Conservation (phyloP, 495 filamentous ascomycete species). For the Neurospora cerealis region DNA sequence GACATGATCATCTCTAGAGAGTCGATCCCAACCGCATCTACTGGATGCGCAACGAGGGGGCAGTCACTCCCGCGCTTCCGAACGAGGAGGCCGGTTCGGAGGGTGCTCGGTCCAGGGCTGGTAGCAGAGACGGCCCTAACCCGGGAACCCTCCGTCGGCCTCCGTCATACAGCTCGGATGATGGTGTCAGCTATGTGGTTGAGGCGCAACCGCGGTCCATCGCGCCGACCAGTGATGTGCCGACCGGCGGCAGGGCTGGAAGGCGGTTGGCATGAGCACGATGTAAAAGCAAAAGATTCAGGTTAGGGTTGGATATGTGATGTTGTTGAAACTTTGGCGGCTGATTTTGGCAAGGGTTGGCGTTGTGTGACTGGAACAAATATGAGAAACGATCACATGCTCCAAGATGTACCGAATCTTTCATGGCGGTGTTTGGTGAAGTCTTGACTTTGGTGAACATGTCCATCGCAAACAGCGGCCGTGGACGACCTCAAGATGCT, state of each 20-base stretch:
- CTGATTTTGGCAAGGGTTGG: not conserved
- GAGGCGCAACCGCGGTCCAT: constrained; percentile 48
- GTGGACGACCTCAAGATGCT: not conserved
- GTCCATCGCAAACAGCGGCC: not conserved
- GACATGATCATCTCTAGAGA: constrained; percentile 33
- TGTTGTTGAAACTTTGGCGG: not conserved
- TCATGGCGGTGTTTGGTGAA: not conserved
- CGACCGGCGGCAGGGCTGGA: constrained; percentile 24
- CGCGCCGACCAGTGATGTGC: constrained; percentile 30
- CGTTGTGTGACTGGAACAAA: not conserved
- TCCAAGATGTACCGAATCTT: not conserved
- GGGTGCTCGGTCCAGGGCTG: not conserved
- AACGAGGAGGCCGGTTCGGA: not conserved
- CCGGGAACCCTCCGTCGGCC: constrained; percentile 35
- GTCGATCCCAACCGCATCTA: constrained; percentile 72
- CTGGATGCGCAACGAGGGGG: constrained; percentile 54
- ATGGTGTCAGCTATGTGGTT: constrained; percentile 60
- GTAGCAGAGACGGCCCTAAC: constrained; percentile 5
- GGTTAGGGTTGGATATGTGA: not conserved
- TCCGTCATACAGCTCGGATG: constrained; percentile 62
- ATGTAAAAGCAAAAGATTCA: not conserved
- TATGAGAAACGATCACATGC: not conserved
- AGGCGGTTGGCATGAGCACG: constrained; percentile 6
- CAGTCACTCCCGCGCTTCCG: constrained; percentile 7
- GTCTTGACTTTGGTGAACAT: not conserved